Evolutionary conservation across 1,139 yeast genomes (phyloP).

Genomic region (Taphrina populina): DNA sequence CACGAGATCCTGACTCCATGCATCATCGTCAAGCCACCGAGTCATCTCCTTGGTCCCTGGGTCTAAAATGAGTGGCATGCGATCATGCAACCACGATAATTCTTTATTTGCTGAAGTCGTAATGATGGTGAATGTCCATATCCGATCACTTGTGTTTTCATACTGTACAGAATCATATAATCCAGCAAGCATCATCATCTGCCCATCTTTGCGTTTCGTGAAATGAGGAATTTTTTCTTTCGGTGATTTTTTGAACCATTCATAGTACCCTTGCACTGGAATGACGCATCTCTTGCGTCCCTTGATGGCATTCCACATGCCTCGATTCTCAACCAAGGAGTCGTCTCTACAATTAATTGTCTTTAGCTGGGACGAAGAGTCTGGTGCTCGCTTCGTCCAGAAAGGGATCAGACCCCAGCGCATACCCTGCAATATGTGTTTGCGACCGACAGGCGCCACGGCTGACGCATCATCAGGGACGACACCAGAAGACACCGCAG

Average conservation of each 20-base stretch:
- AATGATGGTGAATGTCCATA: conserved; percentile 64
- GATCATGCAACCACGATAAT: conserved; percentile 65
- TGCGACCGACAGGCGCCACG: not conserved
- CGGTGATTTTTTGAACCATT: conserved; percentile 56
- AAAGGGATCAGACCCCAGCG: conserved; percentile 63
- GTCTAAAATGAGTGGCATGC: conserved; percentile 70
- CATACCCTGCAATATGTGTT: conserved; percentile 26
- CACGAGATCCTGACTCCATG: conserved; percentile 39
- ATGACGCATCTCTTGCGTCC: conserved; percentile 58
- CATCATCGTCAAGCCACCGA: conserved; percentile 58
- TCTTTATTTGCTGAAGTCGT: conserved; percentile 61
- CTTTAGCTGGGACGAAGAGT: conserved; percentile 41
- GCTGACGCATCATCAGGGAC: not conserved
- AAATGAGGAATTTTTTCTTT: conserved; percentile 60
- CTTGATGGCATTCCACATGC: conserved; percentile 44
- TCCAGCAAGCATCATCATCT: conserved; percentile 68
- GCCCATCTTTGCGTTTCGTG: conserved; percentile 54
- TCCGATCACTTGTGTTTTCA: conserved; percentile 39
- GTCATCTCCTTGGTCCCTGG: conserved; percentile 57
- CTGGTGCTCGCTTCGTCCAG: conserved; percentile 49
- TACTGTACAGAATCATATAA: conserved; percentile 52
- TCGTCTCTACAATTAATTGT: conserved; percentile 47
- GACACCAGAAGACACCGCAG: not conserved
- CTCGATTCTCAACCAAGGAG: conserved; percentile 40
- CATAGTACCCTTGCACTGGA: conserved; percentile 79